phyloP scores from a whole-genome alignment of 2,329 filamentous ascomycete genomes.

The Ceratocystiopsis minuta region DNA sequence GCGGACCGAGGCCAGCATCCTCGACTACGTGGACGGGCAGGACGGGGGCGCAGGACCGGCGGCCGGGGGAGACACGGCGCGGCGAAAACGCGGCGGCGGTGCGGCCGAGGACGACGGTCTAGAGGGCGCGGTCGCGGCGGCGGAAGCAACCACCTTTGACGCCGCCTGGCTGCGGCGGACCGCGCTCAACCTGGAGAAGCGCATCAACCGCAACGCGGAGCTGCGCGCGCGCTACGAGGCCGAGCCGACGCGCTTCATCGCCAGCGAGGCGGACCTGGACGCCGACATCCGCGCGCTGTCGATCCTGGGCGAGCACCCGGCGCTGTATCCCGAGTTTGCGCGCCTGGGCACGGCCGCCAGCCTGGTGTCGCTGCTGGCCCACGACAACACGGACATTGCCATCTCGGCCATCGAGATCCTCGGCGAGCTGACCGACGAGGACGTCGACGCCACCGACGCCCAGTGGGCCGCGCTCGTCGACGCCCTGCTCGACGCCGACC shows the following conservation, averaged over 20 bases:
- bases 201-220: slow-evolving; percentile 79
- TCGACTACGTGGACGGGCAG: slow-evolving; percentile 65
- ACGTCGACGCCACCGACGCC: slow-evolving; percentile 61
- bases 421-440: slow-evolving; percentile 81
- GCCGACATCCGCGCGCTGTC: slow-evolving; percentile 72
- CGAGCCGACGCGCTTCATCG: slow-evolving; percentile 69
- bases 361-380: slow-evolving; percentile 65
- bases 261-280: slow-evolving; percentile 75
- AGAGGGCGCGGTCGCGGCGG: slow-evolving; percentile 17
- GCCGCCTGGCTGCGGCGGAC: slow-evolving; percentile 65
- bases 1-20: slow-evolving; percentile 58
- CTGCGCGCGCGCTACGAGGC: slow-evolving; percentile 70
- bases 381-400: slow-evolving; percentile 94
- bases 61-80: too few relatives aligned
- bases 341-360: slow-evolving; percentile 54
- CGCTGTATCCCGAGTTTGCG: slow-evolving; percentile 65
- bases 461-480: slow-evolving; percentile 67
- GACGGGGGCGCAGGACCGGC: slow-evolving; percentile 19
- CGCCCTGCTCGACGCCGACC: slow-evolving; percentile 46
- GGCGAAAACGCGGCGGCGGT: slow-evolving; percentile 12
- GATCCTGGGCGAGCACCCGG: slow-evolving; percentile 71
- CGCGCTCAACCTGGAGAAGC: slow-evolving; percentile 72
- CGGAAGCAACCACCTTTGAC: slow-evolving; percentile 57
- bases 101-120: slow-evolving; percentile 27
- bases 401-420: slow-evolving; percentile 83